Percentiles rank a stretch among this genome's conserved stretches.
phyloP scores from a whole-genome alignment of 2,329 filamentous ascomycete species.

The Pleoardoris graminearum region DNA sequence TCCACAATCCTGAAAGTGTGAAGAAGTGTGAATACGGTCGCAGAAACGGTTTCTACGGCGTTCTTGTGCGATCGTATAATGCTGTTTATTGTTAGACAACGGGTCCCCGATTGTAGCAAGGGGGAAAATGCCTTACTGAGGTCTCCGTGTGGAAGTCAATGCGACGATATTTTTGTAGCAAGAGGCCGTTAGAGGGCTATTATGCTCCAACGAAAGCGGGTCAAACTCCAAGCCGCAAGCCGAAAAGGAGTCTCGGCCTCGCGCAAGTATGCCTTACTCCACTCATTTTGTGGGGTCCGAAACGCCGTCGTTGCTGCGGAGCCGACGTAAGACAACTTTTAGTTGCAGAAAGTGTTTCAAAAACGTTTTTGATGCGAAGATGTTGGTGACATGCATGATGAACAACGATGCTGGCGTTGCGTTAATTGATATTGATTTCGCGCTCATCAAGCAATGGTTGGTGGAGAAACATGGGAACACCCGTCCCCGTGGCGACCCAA shows the following conservation, averaged over 20 bases:
- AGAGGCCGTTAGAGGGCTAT: slow-evolving; percentile 8
- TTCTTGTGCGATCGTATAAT: slow-evolving; percentile 4
- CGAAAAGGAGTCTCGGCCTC: slow-evolving; percentile 7
- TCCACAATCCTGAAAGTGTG: background rate
- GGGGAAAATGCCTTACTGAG: slow-evolving; percentile 9
- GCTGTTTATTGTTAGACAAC: background rate
- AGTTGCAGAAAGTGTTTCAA: background rate
- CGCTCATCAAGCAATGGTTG: background rate
- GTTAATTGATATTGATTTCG: background rate
- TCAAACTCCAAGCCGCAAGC: slow-evolving; percentile 7
- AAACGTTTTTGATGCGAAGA: background rate
- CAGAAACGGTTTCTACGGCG: slow-evolving; percentile 4
- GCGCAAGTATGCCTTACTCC: slow-evolving; percentile 13
- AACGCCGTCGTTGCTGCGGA: slow-evolving; percentile 2
- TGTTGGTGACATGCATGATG: background rate
- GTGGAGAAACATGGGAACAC: slow-evolving; percentile 33
- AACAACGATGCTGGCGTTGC: background rate
- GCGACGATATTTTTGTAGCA: slow-evolving; percentile 10
- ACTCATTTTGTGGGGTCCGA: slow-evolving; percentile 13
- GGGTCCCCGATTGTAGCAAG: background rate
- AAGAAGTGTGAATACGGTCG: background rate
- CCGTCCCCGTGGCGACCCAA: slow-evolving; percentile 32
- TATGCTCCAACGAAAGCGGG: slow-evolving; percentile 4
- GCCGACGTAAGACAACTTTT: slow-evolving; percentile 12
- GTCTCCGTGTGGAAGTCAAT: background rate